These are phyloP conservation scores for Taiwanofungus camphoratus DNA, from an alignment of 1,284 basidiomycete species.

Conservation along the genomic window DNA sequence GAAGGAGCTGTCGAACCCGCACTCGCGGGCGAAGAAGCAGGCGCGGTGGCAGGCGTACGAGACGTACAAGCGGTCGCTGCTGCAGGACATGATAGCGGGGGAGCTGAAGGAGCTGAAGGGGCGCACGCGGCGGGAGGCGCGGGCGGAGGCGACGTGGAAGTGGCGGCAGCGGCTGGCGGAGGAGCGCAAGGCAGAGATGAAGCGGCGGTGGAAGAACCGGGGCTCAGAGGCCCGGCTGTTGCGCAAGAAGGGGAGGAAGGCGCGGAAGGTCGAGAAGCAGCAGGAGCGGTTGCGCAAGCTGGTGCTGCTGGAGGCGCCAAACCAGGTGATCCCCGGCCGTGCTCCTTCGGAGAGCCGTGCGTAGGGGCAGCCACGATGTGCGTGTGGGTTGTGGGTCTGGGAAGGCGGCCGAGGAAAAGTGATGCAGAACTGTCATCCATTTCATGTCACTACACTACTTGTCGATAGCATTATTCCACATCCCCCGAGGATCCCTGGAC, in stretches of 20 bases:
- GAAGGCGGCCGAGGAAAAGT: no score
- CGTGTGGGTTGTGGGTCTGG: no score
- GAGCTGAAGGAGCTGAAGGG: slow-evolving; percentile 54
- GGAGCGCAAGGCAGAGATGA: slow-evolving; percentile 53
- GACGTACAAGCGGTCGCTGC: slow-evolving; percentile 39
- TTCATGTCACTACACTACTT: not conserved
- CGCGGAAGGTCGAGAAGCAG: slow-evolving; percentile 54
- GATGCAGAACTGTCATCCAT: not conserved
- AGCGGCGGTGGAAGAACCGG: slow-evolving; percentile 36
- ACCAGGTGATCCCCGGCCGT: slow-evolving; percentile 57
- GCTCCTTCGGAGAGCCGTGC: slow-evolving; percentile 2
- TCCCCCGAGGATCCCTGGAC: no score
- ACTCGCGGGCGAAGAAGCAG: slow-evolving; percentile 75
- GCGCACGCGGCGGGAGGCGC: slow-evolving; percentile 52
- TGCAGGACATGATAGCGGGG: slow-evolving; percentile 45
- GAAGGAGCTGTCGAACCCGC: slow-evolving; percentile 71
- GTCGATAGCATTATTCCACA: no score
- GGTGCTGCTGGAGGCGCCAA: slow-evolving; percentile 52
- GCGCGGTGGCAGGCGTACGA: slow-evolving; percentile 61
- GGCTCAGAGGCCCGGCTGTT: slow-evolving; percentile 29
- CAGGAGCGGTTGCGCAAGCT: slow-evolving; percentile 57
- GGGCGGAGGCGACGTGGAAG: slow-evolving; percentile 67
- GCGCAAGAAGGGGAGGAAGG: slow-evolving; percentile 43
- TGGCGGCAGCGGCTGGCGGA: slow-evolving; percentile 56
- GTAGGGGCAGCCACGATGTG: not conserved